Percentiles rank a stretch among this genome's conserved stretches.
Conservation (phyloP, 192 early-diverging fungal genomes). For the Chytriomyces sp. region DNA sequence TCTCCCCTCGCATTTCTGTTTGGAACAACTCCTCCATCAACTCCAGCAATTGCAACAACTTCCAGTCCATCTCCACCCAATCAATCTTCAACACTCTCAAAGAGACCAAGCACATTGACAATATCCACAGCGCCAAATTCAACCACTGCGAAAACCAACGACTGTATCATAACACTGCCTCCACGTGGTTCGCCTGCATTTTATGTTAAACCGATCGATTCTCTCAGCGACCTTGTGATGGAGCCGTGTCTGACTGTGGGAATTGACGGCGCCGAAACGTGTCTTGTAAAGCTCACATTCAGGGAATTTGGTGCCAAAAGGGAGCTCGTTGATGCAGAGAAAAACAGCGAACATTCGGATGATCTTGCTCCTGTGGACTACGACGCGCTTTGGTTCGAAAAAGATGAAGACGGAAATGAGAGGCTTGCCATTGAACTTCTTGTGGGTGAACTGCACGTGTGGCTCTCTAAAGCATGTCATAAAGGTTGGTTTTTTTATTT, state of each 20-base stretch:
- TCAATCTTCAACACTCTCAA: background rate
- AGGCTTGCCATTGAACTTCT: background rate
- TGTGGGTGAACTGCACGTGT: conserved; percentile 19
- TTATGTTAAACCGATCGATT: background rate
- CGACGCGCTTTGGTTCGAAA: conserved; percentile 19
- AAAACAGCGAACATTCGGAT: background rate
- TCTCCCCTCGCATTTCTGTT: conserved; percentile 20
- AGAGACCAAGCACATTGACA: background rate
- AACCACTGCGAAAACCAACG: conserved; percentile 26
- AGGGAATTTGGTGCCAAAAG: background rate
- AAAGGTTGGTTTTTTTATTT: background rate
- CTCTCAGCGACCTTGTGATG: conserved; percentile 23
- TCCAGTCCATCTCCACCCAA: background rate
- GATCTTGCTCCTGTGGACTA: background rate
- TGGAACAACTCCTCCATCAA: background rate
- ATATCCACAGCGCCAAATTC: conserved; percentile 19
- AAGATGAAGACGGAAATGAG: background rate
- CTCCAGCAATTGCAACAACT: background rate
- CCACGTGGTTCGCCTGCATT: conserved; percentile 21
- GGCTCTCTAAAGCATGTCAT: conserved; percentile 1
- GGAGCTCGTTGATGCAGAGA: background rate
- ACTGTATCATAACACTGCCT: conserved; percentile 3
- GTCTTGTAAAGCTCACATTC: conserved; percentile 12
- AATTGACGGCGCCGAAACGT: conserved; percentile 25
- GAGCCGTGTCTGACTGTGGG: conserved; percentile 26